A percentile compares a stretch with the other conserved stretches of the same genome.
phyloP scores from a whole-genome alignment of 2,329 filamentous ascomycete genomes.

The Aspergillus costaricaensis region DNA sequence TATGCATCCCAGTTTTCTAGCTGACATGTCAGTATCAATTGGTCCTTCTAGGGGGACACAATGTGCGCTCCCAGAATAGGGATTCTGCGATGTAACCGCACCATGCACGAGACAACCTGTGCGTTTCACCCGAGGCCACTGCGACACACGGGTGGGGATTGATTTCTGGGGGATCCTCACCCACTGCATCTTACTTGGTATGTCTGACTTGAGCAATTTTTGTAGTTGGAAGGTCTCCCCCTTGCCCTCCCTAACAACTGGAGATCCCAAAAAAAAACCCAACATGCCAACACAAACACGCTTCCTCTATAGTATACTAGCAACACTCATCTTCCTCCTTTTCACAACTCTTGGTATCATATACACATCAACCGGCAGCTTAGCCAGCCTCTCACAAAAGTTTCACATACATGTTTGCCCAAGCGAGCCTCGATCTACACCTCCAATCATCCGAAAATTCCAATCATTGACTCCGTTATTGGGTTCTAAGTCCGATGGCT shows the following conservation, averaged over 20 bases:
- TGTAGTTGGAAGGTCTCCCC: neutral
- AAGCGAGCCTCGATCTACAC: neutral
- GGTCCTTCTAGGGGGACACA: neutral
- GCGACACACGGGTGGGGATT: no score
- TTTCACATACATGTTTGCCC: neutral
- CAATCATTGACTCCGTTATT: neutral
- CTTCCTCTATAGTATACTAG: neutral
- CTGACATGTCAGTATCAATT: neutral
- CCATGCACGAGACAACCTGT: neutral
- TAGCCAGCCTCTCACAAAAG: neutral
- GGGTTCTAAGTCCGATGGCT: neutral
- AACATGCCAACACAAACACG: neutral
- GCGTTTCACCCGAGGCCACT: no score
- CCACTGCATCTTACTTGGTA: neutral
- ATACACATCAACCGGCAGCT: neutral
- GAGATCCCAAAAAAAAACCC: neutral
- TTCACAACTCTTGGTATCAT: neutral
- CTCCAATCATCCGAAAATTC: neutral
- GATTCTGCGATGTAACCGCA: neutral
- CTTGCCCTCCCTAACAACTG: neutral
- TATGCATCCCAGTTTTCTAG: neutral
- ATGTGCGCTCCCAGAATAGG: neutral
- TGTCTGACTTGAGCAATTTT: neutral
- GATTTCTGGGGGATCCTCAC: no score
- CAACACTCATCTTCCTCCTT: neutral